A percentile compares a stretch with the other conserved stretches of the same genome.
Evolutionary conservation across 352 stramenopile genomes (phyloP).

Genomic region (Phytopythium aichiense): DNA sequence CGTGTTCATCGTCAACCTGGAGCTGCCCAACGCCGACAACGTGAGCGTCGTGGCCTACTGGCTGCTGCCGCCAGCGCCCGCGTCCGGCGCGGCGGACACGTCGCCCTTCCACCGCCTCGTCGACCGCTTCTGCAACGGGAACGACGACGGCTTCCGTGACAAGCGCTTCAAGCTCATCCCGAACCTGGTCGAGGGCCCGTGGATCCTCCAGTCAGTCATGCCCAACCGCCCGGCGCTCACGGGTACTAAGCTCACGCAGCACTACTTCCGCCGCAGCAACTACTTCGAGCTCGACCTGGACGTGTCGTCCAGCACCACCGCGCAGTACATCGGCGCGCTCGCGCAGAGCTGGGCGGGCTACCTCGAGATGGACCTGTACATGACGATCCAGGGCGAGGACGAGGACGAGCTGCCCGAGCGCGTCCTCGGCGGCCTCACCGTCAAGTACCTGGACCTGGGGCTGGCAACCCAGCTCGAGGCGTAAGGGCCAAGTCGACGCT

Average conservation of each 20-base stretch:
- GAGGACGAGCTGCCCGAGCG: conserved; percentile 73
- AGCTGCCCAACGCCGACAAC: conserved; percentile 69
- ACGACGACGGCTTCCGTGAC: conserved; percentile 52
- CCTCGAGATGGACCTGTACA: conserved; percentile 76
- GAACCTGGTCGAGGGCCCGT: conserved; percentile 79
- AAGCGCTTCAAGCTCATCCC: conserved; percentile 89
- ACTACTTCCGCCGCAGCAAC: conserved; percentile 72
- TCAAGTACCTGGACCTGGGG: conserved; percentile 61
- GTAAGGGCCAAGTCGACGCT: background rate
- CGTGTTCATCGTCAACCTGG: conserved; percentile 86
- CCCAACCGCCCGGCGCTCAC: conserved; percentile 82
- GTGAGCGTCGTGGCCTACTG: conserved; percentile 78
- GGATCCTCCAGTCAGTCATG: conserved; percentile 77
- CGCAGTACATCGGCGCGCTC: conserved; percentile 73
- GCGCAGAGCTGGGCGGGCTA: conserved; percentile 72
- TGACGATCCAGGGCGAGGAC: conserved; percentile 70
- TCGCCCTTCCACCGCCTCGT: conserved; percentile 58
- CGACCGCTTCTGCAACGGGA: conserved; percentile 43
- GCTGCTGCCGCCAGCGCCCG: conserved; percentile 33
- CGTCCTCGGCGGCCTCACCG: conserved; percentile 51
- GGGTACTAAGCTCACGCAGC: conserved; percentile 84
- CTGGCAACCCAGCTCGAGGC: conserved; percentile 36
- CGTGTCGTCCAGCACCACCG: conserved; percentile 70
- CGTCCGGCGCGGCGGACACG: conserved; percentile 8
- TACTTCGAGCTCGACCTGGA: conserved; percentile 89